Evolutionary conservation across 106 monocot genomes (phyloP), one percentile per base, ranked within the genome.

Genomic region (Dendrobium huoshanense): DNA sequence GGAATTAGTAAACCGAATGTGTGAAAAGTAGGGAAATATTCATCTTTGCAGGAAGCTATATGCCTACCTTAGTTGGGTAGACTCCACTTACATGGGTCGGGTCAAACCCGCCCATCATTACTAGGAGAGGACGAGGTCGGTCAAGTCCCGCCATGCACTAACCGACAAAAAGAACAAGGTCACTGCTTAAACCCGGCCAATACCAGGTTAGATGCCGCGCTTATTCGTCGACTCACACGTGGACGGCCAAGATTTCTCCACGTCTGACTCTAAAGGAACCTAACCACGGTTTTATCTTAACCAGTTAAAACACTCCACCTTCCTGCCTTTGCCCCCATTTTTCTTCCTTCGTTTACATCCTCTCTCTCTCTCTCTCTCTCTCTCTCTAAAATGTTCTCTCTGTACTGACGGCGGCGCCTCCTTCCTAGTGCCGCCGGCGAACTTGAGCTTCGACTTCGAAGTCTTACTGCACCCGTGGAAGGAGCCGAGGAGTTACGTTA

Each of bases 111-210:
- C 8, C 58, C 64, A 65, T 65, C 24, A 25, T 58, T 58, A 4
- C 58, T 58, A 19, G 58, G 5, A n/a, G n/a, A 6, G 24, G 7
- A 22, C 0, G 72, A 37, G 72, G 33, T 72, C 16, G 40, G 72
- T 72, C 72, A 40, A 75, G 74, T 44, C 44, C 25, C 42, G 73
- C 73, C 73, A 73, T 73, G 55, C 79, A 24, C 61, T 79, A 59
- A 33, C 37, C 64, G 67, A 79, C 67, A 67, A 79, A 43, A 4
- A 43, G 41, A 10, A 24, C 42, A 67, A 45, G 79, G 40, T 65
- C 61, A 61, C 64, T 61, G 42, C 79, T 64, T 29, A 56, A 22
- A 9, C 25, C 16, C 25, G 4, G 49, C 76, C 10, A 76, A 77
- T 24, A 2, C 16, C 56, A 70, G 58, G 19, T 2, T 10, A 58